Evolutionary conservation across 2,329 filamentous ascomycete genomes (phyloP).

Genomic region (Pseudocercospora eumusae): DNA sequence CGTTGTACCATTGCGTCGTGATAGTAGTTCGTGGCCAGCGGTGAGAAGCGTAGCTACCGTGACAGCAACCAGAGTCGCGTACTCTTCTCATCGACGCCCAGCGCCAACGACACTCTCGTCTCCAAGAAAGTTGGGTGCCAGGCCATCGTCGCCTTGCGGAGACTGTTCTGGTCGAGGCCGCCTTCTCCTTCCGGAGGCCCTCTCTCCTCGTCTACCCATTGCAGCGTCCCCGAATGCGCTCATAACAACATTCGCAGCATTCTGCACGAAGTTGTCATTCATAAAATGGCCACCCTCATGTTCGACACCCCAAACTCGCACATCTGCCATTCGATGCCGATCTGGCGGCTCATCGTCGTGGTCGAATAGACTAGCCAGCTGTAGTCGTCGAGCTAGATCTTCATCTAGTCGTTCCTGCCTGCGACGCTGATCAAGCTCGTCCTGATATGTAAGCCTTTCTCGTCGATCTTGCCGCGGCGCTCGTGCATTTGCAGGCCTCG

Average conservation of each 20-base stretch:
- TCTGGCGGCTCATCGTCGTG: constrained; percentile 27
- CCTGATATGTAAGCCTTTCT: constrained; percentile 36
- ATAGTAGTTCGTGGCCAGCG: too few species aligned
- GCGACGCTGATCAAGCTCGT: constrained; percentile 44
- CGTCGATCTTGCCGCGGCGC: constrained; percentile 10
- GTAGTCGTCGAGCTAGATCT: constrained; percentile 54
- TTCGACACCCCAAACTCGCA: constrained; percentile 44
- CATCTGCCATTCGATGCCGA: constrained; percentile 42
- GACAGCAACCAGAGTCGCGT: too few species aligned
- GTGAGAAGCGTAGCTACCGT: too few species aligned
- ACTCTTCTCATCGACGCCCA: background rate
- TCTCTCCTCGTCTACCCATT: constrained; percentile 37
- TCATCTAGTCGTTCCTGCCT: constrained; percentile 52
- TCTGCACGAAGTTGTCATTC: constrained; percentile 59
- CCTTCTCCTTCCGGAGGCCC: constrained; percentile 35
- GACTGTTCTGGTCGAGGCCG: constrained; percentile 24
- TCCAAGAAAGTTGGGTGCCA: constrained; percentile 39
- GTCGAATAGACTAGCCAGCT: constrained; percentile 45
- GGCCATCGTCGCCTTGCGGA: constrained; percentile 28
- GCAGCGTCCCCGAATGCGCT: constrained; percentile 37
- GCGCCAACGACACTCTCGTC: constrained; percentile 40
- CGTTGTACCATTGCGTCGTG: too few species aligned
- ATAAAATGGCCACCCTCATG: constrained; percentile 59
- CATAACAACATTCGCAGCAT: constrained; percentile 38
- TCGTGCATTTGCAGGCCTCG: constrained; percentile 8